phyloP scores from a whole-genome alignment of 306 rosid species.

The Medicago ruthenica region DNA sequence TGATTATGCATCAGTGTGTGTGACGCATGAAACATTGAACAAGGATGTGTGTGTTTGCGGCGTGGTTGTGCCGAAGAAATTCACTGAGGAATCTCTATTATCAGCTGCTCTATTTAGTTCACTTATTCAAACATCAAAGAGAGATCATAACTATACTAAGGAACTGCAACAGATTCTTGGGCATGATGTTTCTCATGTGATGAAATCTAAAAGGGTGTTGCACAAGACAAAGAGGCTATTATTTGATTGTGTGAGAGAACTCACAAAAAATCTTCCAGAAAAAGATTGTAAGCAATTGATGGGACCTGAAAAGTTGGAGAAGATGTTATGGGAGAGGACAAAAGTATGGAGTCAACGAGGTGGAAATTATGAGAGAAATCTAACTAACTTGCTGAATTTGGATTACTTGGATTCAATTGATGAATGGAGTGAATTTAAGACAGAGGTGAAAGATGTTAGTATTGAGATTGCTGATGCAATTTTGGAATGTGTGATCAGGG shows the following conservation, averaged over 20 bases:
- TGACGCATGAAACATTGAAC: slow-evolving; percentile 41
- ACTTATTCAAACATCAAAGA: slow-evolving; percentile 50
- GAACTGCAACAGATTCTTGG: slow-evolving; percentile 47
- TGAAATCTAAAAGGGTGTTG: slow-evolving; percentile 57
- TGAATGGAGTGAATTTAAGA: slow-evolving; percentile 61
- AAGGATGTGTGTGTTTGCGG: slow-evolving; percentile 42
- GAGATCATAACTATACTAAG: slow-evolving; percentile 22
- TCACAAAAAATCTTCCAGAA: slow-evolving; percentile 44
- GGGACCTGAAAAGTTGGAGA: slow-evolving; percentile 59
- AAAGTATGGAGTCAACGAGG: slow-evolving; percentile 46
- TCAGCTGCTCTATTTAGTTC: slow-evolving; percentile 68
- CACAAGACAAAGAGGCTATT: slow-evolving; percentile 66
- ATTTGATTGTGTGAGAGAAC: slow-evolving; percentile 75
- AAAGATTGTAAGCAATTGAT: slow-evolving; percentile 41
- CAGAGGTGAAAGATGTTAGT: slow-evolving; percentile 53
- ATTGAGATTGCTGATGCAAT: slow-evolving; percentile 64
- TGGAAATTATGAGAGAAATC: slow-evolving; percentile 40
- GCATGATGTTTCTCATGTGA: slow-evolving; percentile 48
- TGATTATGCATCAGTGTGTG: slow-evolving; percentile 22
- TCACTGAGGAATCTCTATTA: slow-evolving; percentile 57
- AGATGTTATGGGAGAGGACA: slow-evolving; percentile 54
- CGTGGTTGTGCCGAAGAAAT: slow-evolving; percentile 49
- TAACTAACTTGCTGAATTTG: slow-evolving; percentile 39
- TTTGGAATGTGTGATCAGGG: slow-evolving; percentile 55
- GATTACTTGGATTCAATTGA: slow-evolving; percentile 51